Base-by-base conservation (phyloP, 1,139 yeast genomes). In the Ogataea hybrid region DNA sequence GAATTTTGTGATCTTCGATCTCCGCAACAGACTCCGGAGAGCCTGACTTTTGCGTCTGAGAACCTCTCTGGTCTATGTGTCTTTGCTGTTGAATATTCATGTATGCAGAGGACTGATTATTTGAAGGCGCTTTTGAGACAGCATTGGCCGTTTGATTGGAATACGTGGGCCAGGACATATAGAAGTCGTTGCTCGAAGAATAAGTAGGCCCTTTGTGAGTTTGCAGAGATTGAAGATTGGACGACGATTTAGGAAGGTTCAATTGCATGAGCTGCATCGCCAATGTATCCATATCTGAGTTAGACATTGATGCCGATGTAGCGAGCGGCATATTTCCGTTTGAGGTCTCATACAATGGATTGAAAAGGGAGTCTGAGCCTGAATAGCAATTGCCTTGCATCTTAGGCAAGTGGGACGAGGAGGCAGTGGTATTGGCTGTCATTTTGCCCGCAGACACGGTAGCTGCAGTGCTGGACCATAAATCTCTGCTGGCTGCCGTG, bases 281-380 rank as follows among this genome's bases (percentile, higher is more conserved):
- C 36, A 57, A 39, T n/a, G 57, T 49, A 35, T 56, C 61, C 49
- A 55, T 52, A 35, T 56, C 59, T 22, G 49, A 52, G 33, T 41
- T 51, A 12, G 41, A 30, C 17, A 45, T 23, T 8, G 46, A 35
- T 5, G 46, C 38, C 4, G 46, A 21, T 6, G 39, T 35, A 3
- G 46, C 36, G 14, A 34, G 34, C 2, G 44, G 49, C 25, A 37
- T 34, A 6, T 35, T 27, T 10, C 38, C 32, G 3, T 39, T 23
- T 6, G 42, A 22, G 27, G 27, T 30, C 15, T 48, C 52, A 25
- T 47, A 48, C 11, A 45, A 18, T 7, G 47, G 42, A 27, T 45
- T 51, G 39, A 45, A 51, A 10, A 45, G 27, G 14, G 33, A 41
- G 22, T 49, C 50, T 12, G 49, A 33, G 15, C 46, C 38, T 14